These are phyloP conservation scores for Neoconidiobolus thromboides DNA, from an alignment of 371 early-diverging fungal species.

Conservation along the genomic window DNA sequence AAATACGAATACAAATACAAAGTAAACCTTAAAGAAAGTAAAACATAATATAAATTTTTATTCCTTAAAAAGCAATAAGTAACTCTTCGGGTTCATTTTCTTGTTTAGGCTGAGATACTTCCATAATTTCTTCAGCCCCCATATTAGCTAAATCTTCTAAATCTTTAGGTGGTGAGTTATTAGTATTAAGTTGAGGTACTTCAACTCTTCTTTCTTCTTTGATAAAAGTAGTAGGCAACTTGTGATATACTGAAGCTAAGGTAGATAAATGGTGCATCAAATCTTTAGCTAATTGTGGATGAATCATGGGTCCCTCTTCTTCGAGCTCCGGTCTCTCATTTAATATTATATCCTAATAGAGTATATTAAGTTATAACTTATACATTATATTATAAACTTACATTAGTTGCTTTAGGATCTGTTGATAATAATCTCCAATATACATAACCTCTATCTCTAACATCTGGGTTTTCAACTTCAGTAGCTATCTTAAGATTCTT, in stretches of 20 bases:
- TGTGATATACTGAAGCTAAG: slow-evolving; percentile 85
- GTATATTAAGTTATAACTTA: neutral
- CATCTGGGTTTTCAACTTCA: slow-evolving; percentile 83
- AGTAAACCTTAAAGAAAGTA: neutral
- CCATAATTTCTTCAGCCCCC: neutral
- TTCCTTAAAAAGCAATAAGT: slow-evolving; percentile 5
- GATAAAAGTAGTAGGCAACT: slow-evolving; percentile 63
- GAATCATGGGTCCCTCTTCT: neutral
- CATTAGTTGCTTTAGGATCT: slow-evolving; percentile 70
- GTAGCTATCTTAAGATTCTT: slow-evolving; percentile 72
- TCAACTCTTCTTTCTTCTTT: slow-evolving; percentile 5
- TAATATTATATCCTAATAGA: slow-evolving; percentile 4
- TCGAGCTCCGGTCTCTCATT: neutral
- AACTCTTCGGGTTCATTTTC: slow-evolving; percentile 5
- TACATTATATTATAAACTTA: slow-evolving; percentile 7
- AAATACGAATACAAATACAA: too few species aligned
- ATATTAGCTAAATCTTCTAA: neutral
- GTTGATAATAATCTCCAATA: slow-evolving; percentile 92
- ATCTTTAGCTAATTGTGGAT: slow-evolving; percentile 22
- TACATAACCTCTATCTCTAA: slow-evolving; percentile 87
- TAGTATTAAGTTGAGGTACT: neutral
- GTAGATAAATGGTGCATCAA: slow-evolving; percentile 68
- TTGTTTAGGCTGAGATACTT: neutral
- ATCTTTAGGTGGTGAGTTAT: neutral
- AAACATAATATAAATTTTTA: neutral